A percentile compares a stretch with the other conserved stretches of the same genome.
phyloP scores from a whole-genome alignment of 257 asterid genomes.

The Jaltomata sinuosa region DNA sequence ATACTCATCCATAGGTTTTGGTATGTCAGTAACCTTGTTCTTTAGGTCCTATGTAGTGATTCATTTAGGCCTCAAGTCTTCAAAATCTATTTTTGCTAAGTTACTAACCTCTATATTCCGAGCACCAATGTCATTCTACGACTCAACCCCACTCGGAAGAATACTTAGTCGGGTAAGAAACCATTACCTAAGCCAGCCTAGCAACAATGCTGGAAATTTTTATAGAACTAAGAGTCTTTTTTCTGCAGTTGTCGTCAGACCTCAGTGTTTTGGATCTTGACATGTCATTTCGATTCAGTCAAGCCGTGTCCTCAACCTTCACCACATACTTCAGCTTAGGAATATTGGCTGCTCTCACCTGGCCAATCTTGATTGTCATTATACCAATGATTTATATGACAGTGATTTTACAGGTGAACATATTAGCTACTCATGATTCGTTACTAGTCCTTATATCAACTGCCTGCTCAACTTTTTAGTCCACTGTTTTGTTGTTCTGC shows the following conservation, averaged over 20 bases:
- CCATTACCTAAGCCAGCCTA: neutral
- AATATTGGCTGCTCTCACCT: slow-evolving; percentile 20
- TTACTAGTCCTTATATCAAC: neutral
- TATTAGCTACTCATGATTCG: neutral
- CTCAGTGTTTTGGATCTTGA: slow-evolving; percentile 25
- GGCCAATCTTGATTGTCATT: slow-evolving; percentile 23
- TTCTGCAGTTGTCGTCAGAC: slow-evolving; percentile 27
- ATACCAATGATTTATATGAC: slow-evolving; percentile 15
- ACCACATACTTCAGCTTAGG: slow-evolving; percentile 23
- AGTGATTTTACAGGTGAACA: slow-evolving; percentile 15
- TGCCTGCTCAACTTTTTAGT: neutral
- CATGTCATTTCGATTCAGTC: slow-evolving; percentile 18
- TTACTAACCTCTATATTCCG: slow-evolving; percentile 31
- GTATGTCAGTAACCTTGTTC: slow-evolving; percentile 21
- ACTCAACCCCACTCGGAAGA: slow-evolving; percentile 50
- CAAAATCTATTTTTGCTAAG: slow-evolving; percentile 24
- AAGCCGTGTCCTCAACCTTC: slow-evolving; percentile 11
- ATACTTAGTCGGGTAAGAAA: slow-evolving; percentile 36
- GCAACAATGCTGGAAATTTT: neutral
- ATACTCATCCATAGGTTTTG: slow-evolving; percentile 27
- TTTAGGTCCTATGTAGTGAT: slow-evolving; percentile 21
- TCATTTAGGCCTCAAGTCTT: slow-evolving; percentile 26
- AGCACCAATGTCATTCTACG: slow-evolving; percentile 43
- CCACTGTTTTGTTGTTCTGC: neutral
- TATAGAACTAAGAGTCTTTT: neutral